phyloP scores from a whole-genome alignment of 208 protist genomes.

The Crithidia mellificae region DNA sequence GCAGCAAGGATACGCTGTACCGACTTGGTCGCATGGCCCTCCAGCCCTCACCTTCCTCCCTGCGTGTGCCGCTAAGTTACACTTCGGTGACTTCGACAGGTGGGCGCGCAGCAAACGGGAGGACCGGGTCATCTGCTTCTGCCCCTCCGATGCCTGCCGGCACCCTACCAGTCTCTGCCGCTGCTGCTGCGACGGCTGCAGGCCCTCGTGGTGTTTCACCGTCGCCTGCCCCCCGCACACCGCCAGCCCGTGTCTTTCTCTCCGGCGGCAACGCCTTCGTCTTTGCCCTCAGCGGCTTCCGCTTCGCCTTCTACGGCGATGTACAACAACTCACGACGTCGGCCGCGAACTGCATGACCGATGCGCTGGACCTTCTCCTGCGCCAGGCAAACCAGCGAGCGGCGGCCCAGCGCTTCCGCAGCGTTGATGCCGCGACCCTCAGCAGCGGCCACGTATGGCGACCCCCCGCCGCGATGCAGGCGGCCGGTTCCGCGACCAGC shows the following conservation, averaged over 20 bases:
- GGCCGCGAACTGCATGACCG: constrained; percentile 32
- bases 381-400: constrained; percentile 24
- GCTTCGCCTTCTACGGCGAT: constrained; percentile 41
- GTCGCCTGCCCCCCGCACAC: too few species aligned
- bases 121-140: too few species aligned
- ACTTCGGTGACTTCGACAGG: too few species aligned
- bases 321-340: constrained; percentile 34
- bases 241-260: constrained; percentile 28
- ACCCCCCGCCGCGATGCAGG: constrained; percentile 9
- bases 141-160: too few species aligned
- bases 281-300: constrained; percentile 59
- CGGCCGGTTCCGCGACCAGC: constrained; percentile 3
- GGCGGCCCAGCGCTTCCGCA: constrained; percentile 15
- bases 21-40: constrained; percentile 21
- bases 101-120: too few species aligned
- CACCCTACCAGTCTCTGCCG: background rate
- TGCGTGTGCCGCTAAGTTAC: too few species aligned
- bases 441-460: constrained; percentile 13
- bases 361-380: constrained; percentile 24
- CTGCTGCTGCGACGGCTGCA: constrained; percentile 1
- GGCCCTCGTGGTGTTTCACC: background rate
- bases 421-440: background rate
- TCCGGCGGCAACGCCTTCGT: constrained; percentile 48
- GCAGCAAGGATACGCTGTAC: constrained; percentile 25
- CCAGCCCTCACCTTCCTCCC: too few species aligned